phyloP scores from a whole-genome alignment of 176 grass and related monocot genomes.

The Bothriochloa decipiens region DNA sequence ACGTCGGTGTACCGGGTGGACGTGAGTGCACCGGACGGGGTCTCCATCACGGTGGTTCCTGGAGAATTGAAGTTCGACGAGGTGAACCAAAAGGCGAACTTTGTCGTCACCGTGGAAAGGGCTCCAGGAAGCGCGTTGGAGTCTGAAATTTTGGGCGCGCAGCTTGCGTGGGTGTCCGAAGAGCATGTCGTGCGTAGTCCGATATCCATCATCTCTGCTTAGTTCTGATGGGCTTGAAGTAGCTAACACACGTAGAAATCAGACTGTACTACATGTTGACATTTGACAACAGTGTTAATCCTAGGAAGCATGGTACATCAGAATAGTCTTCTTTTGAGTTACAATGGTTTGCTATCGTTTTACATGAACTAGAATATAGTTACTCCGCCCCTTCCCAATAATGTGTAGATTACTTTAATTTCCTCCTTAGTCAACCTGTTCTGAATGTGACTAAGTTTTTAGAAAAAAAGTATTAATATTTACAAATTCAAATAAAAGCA shows the following conservation, averaged over 20 bases:
- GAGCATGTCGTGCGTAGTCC: slow-evolving; percentile 47
- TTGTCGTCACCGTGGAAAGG: slow-evolving; percentile 37
- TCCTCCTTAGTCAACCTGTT: no score
- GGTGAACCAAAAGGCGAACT: slow-evolving; percentile 38
- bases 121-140: neutral
- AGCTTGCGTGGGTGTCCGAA: slow-evolving; percentile 48
- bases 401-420: neutral
- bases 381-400: no score
- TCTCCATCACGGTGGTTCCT: slow-evolving; percentile 39
- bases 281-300: neutral
- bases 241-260: neutral
- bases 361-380: neutral
- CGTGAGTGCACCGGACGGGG: slow-evolving; percentile 22
- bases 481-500: no score
- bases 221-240: neutral
- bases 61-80: slow-evolving; percentile 32
- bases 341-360: neutral
- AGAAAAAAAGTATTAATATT: no score
- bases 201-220: slow-evolving; percentile 22
- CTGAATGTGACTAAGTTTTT: no score
- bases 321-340: neutral
- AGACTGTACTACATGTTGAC: neutral
- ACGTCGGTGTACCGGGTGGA: slow-evolving; percentile 50
- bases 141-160: neutral
- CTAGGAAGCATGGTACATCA: no score